Evolutionary conservation across 805 yeast genomes (phyloP).

Genomic region (Hemisphaericaspora nanyangensis): DNA sequence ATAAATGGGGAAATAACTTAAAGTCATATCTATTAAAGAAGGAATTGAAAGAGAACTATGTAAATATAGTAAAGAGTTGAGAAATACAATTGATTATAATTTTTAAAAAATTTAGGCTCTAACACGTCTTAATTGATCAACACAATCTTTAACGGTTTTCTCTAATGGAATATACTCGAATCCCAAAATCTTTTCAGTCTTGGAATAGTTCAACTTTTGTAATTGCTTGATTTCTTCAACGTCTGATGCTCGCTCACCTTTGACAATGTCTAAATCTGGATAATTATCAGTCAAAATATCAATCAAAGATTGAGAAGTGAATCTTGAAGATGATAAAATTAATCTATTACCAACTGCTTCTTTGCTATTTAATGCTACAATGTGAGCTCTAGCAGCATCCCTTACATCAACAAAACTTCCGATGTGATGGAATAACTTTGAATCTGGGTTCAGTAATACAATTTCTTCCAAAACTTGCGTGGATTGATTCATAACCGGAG

Average conservation of each 20-base stretch:
- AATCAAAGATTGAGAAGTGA: constrained; percentile 19
- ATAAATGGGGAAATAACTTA: constrained; percentile 32
- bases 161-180: constrained; percentile 35
- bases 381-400: constrained; percentile 22
- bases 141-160: constrained; percentile 39
- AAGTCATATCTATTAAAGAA: constrained; percentile 22
- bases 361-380: constrained; percentile 18
- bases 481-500: constrained; percentile 29
- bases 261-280: constrained; percentile 15
- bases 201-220: constrained; percentile 12
- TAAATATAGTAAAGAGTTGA: neutral
- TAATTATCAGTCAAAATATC: constrained; percentile 19
- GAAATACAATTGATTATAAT: neutral
- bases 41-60: constrained; percentile 14
- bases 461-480: constrained; percentile 26
- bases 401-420: constrained; percentile 23
- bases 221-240: constrained; percentile 16
- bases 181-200: constrained; percentile 34
- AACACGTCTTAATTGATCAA: constrained; percentile 23
- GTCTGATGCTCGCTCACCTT: constrained; percentile 15
- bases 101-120: neutral
- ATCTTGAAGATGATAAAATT: constrained; percentile 12
- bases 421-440: constrained; percentile 8
- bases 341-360: constrained; percentile 27
- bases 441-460: constrained; percentile 16